These are phyloP conservation scores for Dioszegia crocea DNA, from an alignment of 768 basidiomycete species.

Conservation along the genomic window DNA sequence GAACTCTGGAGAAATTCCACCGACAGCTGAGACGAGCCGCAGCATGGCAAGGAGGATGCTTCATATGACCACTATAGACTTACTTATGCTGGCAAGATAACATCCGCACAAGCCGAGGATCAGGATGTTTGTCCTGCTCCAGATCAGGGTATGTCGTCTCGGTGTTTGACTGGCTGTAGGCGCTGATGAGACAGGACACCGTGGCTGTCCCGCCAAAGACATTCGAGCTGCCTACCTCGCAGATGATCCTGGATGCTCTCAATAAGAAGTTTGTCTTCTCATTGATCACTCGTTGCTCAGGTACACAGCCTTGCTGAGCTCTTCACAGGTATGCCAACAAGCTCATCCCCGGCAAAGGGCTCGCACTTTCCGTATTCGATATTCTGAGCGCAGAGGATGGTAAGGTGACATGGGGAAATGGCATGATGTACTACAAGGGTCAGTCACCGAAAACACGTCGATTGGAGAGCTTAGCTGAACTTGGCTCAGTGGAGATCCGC, in stretches of 20 bases:
- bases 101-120: not conserved
- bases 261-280: slow-evolving; percentile 65
- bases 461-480: slow-evolving; percentile 4
- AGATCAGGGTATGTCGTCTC: slow-evolving; percentile 31
- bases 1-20: not conserved
- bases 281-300: no score
- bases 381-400: slow-evolving; percentile 81
- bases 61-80: no score
- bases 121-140: slow-evolving; percentile 47
- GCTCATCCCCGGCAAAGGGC: slow-evolving; percentile 76
- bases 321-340: slow-evolving; percentile 66
- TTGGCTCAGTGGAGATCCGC: slow-evolving; percentile 68
- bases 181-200: slow-evolving; percentile 63
- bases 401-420: slow-evolving; percentile 90
- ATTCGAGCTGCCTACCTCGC: slow-evolving; percentile 71
- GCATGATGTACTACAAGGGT: slow-evolving; percentile 93
- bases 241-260: slow-evolving; percentile 75
- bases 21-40: no score
- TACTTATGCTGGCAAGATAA: slow-evolving; percentile 4
- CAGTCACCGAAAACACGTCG: slow-evolving; percentile 1
- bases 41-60: no score
- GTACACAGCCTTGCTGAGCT: no score
- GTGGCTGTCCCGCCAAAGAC: slow-evolving; percentile 82
- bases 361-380: slow-evolving; percentile 87
- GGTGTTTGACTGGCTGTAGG: not conserved